Base-by-base conservation (phyloP, 2,329 filamentous ascomycete genomes). In the Bipolaris bicolor region DNA sequence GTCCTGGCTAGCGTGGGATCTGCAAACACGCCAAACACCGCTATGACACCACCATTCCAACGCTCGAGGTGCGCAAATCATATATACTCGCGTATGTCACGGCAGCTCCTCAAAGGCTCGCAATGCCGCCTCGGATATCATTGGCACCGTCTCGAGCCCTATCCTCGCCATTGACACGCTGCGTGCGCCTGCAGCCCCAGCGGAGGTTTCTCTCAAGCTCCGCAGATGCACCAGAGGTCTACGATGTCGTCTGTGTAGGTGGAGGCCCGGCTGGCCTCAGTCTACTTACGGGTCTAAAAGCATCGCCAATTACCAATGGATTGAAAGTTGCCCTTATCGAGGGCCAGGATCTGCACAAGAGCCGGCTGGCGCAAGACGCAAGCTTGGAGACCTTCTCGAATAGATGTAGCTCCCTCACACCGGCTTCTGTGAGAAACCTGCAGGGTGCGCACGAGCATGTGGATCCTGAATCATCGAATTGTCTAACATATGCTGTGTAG, bases 351-450 rank as follows among this genome's bases (percentile, higher is more conserved):
- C 85, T 99, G 33, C 80, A 83, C 65, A 90, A 89, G 69, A 83
- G 85, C 50, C 84, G 84, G 48, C 78, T 84, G 22, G 92, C 89
- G 82, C 85, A 85, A 51, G 86, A 76, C 60, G 68, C 90, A 7
- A 86, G 87, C 2, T 76, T 84, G 6, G 84, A 86, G 50, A 82
- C 86, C 66, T 99, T 89, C 80, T 97, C 94, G 58, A 98, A 99
- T 80, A 88, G 95, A 71, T 97, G 94, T 80, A 97, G 91, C 80
- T 98, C 94, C 48, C 83, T 99, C 55, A 99, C 95, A 0, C 94
- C 94, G 0, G 85, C 90, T 0, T 97, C 93, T 0, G 89, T 91
- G n/a, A 84, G 83, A 3, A 97, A 95, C 70, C 84, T 98, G 62
- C 83, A 91, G 68, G 76, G 78, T 77, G 68, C 20, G 50, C 40